These are phyloP conservation scores for Ogataea haglerorum DNA, from an alignment of 805 yeast genomes.

Conservation along the genomic window DNA sequence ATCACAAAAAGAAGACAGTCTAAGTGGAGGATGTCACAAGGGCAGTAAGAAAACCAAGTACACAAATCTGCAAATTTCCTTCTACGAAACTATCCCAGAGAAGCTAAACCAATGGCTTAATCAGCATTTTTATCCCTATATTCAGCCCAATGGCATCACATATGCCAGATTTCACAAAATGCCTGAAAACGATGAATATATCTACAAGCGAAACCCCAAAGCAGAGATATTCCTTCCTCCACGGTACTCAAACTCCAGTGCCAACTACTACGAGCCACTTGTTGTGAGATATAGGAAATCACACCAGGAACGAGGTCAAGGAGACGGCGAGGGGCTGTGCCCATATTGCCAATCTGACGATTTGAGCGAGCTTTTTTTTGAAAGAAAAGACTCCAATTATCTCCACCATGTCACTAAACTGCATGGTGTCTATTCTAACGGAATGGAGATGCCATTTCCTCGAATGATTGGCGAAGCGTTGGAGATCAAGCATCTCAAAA, in stretches of 20 bases:
- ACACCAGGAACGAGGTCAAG: constrained; percentile 13
- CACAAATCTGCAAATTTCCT: constrained; percentile 8
- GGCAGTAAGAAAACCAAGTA: constrained; percentile 13
- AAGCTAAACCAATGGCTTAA: constrained; percentile 13
- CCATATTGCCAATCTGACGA: constrained; percentile 27
- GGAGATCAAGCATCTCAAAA: constrained; percentile 17
- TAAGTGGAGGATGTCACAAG: constrained; percentile 7
- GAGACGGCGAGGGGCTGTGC: constrained; percentile 29
- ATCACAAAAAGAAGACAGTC: not conserved
- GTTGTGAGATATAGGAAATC: constrained; percentile 22
- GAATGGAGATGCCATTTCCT: constrained; percentile 30
- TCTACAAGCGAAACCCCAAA: constrained; percentile 17
- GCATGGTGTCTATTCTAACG: constrained; percentile 33
- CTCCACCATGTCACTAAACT: constrained; percentile 33
- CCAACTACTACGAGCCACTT: constrained; percentile 23
- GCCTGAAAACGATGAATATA: constrained; percentile 14
- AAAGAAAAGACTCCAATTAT: constrained; percentile 26
- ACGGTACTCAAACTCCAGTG: constrained; percentile 14
- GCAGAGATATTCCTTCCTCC: constrained; percentile 16
- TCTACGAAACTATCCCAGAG: constrained; percentile 13
- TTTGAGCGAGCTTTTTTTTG: constrained; percentile 21
- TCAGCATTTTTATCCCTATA: constrained; percentile 16
- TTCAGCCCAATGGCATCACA: constrained; percentile 20
- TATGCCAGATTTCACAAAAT: constrained; percentile 14
- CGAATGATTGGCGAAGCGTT: constrained; percentile 19